Percentiles rank a stretch among this genome's conserved stretches.
phyloP scores from a whole-genome alignment of 179 eudicot species.

The Corrigiola litoralis region DNA sequence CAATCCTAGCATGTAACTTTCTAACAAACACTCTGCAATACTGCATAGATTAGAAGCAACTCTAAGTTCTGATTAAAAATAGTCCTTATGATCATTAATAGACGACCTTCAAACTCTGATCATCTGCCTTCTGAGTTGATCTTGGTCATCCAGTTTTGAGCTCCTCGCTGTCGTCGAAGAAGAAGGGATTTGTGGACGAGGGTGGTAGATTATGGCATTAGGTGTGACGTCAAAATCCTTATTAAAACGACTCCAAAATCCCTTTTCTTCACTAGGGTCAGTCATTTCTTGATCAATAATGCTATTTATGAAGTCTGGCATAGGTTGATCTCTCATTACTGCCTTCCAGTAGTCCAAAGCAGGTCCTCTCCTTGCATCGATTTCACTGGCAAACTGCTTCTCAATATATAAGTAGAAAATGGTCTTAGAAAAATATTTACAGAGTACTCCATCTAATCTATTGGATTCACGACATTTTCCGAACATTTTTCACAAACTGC shows the following conservation, averaged over 20 bases:
- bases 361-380: constrained; percentile 45
- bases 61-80: too few relatives aligned
- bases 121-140: not conserved
- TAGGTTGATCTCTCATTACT: constrained; percentile 51
- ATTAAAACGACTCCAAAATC: constrained; percentile 28
- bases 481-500: too few relatives aligned
- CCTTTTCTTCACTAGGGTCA: not conserved
- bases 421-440: too few relatives aligned
- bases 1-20: too few relatives aligned
- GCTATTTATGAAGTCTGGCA: constrained; percentile 50
- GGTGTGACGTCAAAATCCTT: constrained; percentile 42
- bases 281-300: constrained; percentile 24
- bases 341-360: constrained; percentile 56
- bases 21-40: too few relatives aligned
- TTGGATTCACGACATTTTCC: too few relatives aligned
- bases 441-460: too few relatives aligned
- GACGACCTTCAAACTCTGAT: not conserved
- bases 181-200: constrained; percentile 14
- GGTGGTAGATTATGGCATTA: constrained; percentile 48
- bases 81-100: too few relatives aligned
- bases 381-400: constrained; percentile 24
- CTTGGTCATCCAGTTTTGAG: not conserved
- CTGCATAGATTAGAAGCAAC: too few relatives aligned
- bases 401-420: too few relatives aligned
- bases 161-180: not conserved